Evolutionary conservation across 208 protist species (phyloP).

Genomic region (Tritrichomonas musculus): DNA sequence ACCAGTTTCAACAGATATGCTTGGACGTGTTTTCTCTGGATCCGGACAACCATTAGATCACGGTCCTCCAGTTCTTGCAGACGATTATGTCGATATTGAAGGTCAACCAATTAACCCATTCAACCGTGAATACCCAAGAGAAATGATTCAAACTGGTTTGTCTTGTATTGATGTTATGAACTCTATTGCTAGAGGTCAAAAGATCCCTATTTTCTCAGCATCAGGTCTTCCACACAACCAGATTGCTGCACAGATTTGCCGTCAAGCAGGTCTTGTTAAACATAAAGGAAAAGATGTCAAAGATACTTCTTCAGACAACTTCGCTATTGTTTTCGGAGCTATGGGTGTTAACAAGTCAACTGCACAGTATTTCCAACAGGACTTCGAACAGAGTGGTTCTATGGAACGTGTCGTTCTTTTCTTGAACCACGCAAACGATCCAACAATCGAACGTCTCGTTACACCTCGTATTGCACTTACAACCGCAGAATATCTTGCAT

Average conservation of each 20-base stretch:
- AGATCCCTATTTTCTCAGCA: constrained; percentile 99
- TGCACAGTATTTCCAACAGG: constrained; percentile 97
- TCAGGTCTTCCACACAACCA: constrained; percentile 99
- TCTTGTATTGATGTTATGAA: constrained; percentile 99
- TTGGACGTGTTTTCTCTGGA: constrained; percentile 99
- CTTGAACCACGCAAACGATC: constrained; percentile 95
- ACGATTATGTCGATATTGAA: constrained; percentile 97
- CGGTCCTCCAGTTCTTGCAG: constrained; percentile 86
- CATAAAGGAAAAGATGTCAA: constrained; percentile 59
- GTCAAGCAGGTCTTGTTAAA: constrained; percentile 96
- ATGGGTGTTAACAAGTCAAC: constrained; percentile 99
- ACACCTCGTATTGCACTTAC: constrained; percentile 98
- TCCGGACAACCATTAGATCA: constrained; percentile 91
- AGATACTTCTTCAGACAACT: constrained; percentile 73
- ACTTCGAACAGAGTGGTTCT: constrained; percentile 82
- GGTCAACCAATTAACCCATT: constrained; percentile 98
- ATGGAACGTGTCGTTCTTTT: constrained; percentile 88
- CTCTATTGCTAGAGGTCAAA: constrained; percentile 98
- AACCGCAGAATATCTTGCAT: constrained; percentile 98
- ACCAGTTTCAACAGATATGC: constrained; percentile 97
- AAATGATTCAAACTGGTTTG: constrained; percentile 99
- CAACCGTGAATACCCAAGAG: constrained; percentile 94
- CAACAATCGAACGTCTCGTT: constrained; percentile 99
- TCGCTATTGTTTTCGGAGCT: constrained; percentile 99
- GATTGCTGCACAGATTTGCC: constrained; percentile 99